phyloP scores from a whole-genome alignment of 2,329 filamentous ascomycete species.

The Dactylellina drechsleri region DNA sequence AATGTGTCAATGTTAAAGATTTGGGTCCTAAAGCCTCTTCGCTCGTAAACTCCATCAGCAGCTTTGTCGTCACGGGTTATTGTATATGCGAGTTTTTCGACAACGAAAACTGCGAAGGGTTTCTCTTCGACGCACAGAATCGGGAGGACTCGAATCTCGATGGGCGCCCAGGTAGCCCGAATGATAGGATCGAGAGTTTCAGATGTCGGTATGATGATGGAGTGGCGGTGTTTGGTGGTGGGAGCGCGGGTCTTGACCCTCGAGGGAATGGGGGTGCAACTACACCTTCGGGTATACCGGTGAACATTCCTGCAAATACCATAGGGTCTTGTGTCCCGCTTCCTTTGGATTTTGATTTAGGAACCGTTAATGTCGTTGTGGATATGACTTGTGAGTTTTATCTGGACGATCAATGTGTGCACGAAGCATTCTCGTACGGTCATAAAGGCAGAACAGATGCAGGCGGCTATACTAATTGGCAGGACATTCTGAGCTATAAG shows the following conservation, averaged over 20 bases:
- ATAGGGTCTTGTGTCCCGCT: too few species aligned
- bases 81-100: conserved; percentile 14
- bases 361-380: background rate
- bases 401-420: background rate
- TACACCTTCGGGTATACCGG: too few species aligned
- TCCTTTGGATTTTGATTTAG: too few species aligned
- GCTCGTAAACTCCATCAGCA: conserved; percentile 1
- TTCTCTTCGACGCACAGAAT: background rate
- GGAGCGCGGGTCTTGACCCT: too few species aligned
- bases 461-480: too few species aligned
- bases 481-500: too few species aligned
- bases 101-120: background rate
- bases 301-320: too few species aligned
- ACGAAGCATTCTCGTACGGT: too few species aligned
- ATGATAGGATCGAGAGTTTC: conserved; percentile 1
- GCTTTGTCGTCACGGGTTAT: background rate
- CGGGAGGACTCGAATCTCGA: background rate
- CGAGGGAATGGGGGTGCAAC: too few species aligned
- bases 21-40: background rate
- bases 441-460: too few species aligned
- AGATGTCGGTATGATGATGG: background rate
- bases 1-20: conserved; percentile 8
- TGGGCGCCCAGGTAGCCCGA: background rate
- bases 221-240: too few species aligned
- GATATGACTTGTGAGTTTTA: background rate